Conservation (phyloP, 1,284 basidiomycete species). For the Limonomyces culmigenus region DNA sequence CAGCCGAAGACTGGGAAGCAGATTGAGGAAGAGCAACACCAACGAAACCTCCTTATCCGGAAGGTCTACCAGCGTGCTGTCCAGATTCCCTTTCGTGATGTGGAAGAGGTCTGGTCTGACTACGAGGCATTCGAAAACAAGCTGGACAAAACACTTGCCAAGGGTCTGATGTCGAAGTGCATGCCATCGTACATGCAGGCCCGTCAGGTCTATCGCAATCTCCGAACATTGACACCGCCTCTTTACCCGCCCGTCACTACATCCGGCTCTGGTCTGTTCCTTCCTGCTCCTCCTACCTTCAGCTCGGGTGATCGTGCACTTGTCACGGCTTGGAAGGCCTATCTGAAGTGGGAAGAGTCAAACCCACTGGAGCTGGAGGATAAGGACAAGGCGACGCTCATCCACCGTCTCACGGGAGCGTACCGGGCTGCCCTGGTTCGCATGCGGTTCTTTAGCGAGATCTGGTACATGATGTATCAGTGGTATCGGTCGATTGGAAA, state of each 20-base stretch:
- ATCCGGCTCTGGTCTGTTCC: slow-evolving; percentile 28
- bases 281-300: slow-evolving; percentile 67
- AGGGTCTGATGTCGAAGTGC: slow-evolving; percentile 81
- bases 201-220: slow-evolving; percentile 71
- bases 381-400: slow-evolving; percentile 50
- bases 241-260: slow-evolving; percentile 31
- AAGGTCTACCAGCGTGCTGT: slow-evolving; percentile 90
- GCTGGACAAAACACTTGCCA: slow-evolving; percentile 34
- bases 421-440: slow-evolving; percentile 79
- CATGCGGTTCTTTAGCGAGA: slow-evolving; percentile 90
- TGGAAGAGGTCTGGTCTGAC: slow-evolving; percentile 90
- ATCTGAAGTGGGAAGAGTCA: slow-evolving; percentile 90
- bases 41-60: slow-evolving; percentile 75
- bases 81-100: slow-evolving; percentile 84
- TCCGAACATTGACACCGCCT: slow-evolving; percentile 58
- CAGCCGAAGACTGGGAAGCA: slow-evolving; percentile 72
- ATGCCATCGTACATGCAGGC: slow-evolving; percentile 90
- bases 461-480: slow-evolving; percentile 88
- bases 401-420: slow-evolving; percentile 63
- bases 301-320: slow-evolving; percentile 55
- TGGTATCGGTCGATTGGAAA: slow-evolving; percentile 62
- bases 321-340: slow-evolving; percentile 78
- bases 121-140: slow-evolving; percentile 78
- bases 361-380: slow-evolving; percentile 92
- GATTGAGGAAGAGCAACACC: slow-evolving; percentile 94